Base-by-base conservation (phyloP, 257 asterid genomes). In the Solanum chilense region DNA sequence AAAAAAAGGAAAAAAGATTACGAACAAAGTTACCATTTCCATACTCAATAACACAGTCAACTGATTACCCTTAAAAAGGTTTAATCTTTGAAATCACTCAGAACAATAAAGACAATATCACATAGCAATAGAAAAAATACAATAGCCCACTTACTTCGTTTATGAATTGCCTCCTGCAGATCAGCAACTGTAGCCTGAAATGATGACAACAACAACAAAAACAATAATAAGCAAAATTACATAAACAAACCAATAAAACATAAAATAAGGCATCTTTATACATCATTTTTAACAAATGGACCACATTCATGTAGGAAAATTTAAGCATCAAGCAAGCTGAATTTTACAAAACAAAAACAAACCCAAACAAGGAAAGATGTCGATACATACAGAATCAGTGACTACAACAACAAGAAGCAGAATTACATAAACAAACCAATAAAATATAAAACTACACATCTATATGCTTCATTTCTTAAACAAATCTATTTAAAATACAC, bases 181-280 rank as follows among this genome's bases (percentile, higher is more conserved):
- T 97, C 99, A 92, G 97, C 91, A 66, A 95, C 99, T 74, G 98
- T 94, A 35, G 96, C 97, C 99, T 97, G 91, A 91, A 90, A 52
- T 83, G 45, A 85, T 81, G 88, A 91, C 90, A 80, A 76, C 58
- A 0, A 41, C 23, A 35, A 5, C 58, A 0, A 42, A 12, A 35
- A 35, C 39, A 37, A 37, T 1, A 37, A 37, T 6, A 37, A 37
- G 39, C 68, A 47, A 16, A 80, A 3, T 81, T 29, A 49, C 69
- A 81, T 29, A 3, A 29, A 25, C 25, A 86, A 58, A 76, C 13
- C 88, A 77, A 42, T 42, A 76, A 41, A 76, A 14, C 27, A 42
- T 2, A 44, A 25, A 78, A 9, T 23, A 5, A 78, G 15, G 1
- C 37, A 77, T 13, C 25, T 44, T 4, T 8, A 77, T 44, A 0